phyloP scores from a whole-genome alignment of 805 yeast genomes.

The Candida lessepsii region DNA sequence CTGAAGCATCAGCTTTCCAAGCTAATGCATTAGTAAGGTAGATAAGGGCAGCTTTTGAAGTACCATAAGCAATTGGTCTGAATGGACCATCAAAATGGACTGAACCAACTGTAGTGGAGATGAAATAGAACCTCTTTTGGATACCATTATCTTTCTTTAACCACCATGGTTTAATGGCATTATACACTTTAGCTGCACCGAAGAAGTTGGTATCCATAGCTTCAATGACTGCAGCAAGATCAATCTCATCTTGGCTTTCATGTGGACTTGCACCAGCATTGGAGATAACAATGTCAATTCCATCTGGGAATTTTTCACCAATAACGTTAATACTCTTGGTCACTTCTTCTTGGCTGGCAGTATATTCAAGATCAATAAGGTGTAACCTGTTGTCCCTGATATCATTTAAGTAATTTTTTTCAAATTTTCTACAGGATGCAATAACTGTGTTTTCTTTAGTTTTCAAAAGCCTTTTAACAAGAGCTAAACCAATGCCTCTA shows the following conservation, averaged over 20 bases:
- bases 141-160: constrained; percentile 9
- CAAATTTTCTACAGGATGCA: constrained; percentile 1
- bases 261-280: constrained; percentile 26
- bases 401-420: not conserved
- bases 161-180: constrained; percentile 6
- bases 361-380: constrained; percentile 5
- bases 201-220: constrained; percentile 1
- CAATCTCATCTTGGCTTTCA: not conserved
- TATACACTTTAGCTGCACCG: constrained; percentile 7
- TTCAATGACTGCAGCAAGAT: not conserved
- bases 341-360: not conserved
- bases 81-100: not conserved
- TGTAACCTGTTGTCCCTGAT: not conserved
- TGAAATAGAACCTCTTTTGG: constrained; percentile 4
- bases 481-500: constrained; percentile 4
- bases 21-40: constrained; percentile 14
- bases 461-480: not conserved
- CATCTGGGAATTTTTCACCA: constrained; percentile 22
- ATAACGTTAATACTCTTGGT: constrained; percentile 6
- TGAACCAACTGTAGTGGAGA: constrained; percentile 16
- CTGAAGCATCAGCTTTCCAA: not conserved
- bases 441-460: not conserved
- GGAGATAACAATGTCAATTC: constrained; percentile 34
- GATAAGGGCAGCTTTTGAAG: constrained; percentile 36
- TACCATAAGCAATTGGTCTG: constrained; percentile 22